These are phyloP conservation scores for Colletotrichum melonis DNA, from an alignment of 2,329 filamentous ascomycete species.

Conservation along the genomic window DNA sequence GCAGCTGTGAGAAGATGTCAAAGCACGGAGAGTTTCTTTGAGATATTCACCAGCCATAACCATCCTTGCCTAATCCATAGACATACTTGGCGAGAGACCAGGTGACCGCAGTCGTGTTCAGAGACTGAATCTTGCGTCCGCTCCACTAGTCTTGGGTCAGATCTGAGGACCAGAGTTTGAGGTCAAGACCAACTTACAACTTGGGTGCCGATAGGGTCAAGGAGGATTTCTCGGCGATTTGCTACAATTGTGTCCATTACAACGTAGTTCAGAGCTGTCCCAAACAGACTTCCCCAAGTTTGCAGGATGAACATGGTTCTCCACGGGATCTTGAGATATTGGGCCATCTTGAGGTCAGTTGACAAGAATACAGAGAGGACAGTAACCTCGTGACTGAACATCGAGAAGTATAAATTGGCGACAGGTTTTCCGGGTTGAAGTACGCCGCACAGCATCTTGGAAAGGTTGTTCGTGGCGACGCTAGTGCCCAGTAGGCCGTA, in stretches of 20 bases:
- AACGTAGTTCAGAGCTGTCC: conserved; percentile 56
- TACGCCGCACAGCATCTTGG: conserved; percentile 60
- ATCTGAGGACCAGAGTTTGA: background rate
- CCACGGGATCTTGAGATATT: conserved; percentile 79
- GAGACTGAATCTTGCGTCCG: conserved; percentile 58
- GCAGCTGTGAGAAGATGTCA: conserved; percentile 32
- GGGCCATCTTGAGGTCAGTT: conserved; percentile 74
- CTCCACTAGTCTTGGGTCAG: conserved; percentile 48
- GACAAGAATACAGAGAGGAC: conserved; percentile 46
- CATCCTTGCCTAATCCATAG: conserved; percentile 30
- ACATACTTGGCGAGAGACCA: conserved; percentile 42
- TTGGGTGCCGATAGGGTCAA: conserved; percentile 35
- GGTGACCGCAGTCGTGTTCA: conserved; percentile 51
- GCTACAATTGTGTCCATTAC: conserved; percentile 58
- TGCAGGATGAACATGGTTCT: conserved; percentile 75
- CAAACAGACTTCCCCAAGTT: conserved; percentile 53
- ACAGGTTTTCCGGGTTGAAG: conserved; percentile 53
- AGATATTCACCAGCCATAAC: conserved; percentile 24
- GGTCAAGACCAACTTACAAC: conserved; percentile 5
- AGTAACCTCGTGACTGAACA: conserved; percentile 47
- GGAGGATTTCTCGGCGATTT: conserved; percentile 53
- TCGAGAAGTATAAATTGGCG: conserved; percentile 57
- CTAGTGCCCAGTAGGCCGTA: conserved; percentile 30
- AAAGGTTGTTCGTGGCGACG: conserved; percentile 45
- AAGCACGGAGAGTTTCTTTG: background rate